A percentile compares a stretch with the other conserved stretches of the same genome.
Evolutionary conservation across 805 yeast species (phyloP).

Genomic region (Wickerhamomyces bovis): DNA sequence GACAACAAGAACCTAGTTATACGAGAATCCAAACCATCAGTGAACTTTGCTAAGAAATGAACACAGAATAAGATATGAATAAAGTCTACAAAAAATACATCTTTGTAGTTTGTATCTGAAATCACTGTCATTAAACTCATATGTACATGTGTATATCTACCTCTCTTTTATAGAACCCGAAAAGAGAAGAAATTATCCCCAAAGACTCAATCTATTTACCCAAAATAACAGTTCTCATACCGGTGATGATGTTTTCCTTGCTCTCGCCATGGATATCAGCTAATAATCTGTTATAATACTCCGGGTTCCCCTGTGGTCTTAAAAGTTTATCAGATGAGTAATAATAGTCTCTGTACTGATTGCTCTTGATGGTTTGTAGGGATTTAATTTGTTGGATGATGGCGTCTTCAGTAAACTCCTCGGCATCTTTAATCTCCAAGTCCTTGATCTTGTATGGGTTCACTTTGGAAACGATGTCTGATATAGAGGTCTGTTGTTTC

Average conservation of each 20-base stretch:
- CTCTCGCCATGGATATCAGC: slow-evolving; percentile 66
- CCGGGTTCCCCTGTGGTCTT: slow-evolving; percentile 81
- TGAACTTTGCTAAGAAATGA: slow-evolving; percentile 26
- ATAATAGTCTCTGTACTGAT: slow-evolving; percentile 60
- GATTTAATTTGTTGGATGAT: slow-evolving; percentile 51
- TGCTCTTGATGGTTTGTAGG: slow-evolving; percentile 48
- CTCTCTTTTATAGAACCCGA: neutral
- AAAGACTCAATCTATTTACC: slow-evolving; percentile 45
- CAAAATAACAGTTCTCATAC: slow-evolving; percentile 67
- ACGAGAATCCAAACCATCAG: slow-evolving; percentile 12
- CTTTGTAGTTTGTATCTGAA: neutral
- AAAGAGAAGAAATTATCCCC: neutral
- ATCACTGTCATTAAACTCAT: neutral
- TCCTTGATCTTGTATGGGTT: slow-evolving; percentile 41
- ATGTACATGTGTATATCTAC: neutral
- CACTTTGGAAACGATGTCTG: slow-evolving; percentile 38
- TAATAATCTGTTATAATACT: slow-evolving; percentile 65
- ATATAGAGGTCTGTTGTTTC: slow-evolving; percentile 30
- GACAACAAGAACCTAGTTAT: slow-evolving; percentile 19
- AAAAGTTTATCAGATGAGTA: slow-evolving; percentile 58
- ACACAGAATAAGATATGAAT: neutral
- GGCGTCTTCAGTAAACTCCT: slow-evolving; percentile 38
- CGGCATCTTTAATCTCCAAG: slow-evolving; percentile 38
- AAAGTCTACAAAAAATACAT: neutral
- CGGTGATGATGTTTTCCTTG: slow-evolving; percentile 58